These are phyloP conservation scores for Myrica gale DNA, from an alignment of 306 rosid genomes.

Conservation along the genomic window DNA sequence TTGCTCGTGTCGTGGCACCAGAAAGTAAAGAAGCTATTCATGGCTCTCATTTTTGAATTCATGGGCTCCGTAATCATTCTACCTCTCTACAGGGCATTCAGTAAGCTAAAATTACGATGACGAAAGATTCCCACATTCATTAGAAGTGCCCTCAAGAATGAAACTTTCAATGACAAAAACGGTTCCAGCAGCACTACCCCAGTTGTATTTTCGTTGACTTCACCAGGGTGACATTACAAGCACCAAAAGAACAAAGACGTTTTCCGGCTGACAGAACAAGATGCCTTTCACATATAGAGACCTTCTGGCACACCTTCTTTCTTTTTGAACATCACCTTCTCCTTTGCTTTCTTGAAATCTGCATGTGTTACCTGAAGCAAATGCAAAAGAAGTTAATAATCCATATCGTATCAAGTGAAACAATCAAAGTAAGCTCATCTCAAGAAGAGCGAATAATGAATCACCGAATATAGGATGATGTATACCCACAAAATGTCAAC, in stretches of 20 bases:
- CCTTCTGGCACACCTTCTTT: conserved; percentile 71
- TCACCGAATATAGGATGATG: background rate
- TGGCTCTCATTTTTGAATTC: too few species aligned
- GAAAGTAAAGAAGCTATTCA: too few species aligned
- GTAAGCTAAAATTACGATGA: too few species aligned
- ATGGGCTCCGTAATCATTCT: too few species aligned
- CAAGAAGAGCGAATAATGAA: background rate
- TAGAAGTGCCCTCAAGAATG: too few species aligned
- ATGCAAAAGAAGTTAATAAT: background rate
- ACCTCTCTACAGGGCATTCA: too few species aligned
- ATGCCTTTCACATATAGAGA: conserved; percentile 46
- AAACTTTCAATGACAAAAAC: too few species aligned
- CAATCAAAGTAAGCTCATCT: background rate
- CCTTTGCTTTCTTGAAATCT: conserved; percentile 64
- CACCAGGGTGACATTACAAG: too few species aligned
- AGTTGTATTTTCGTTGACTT: too few species aligned
- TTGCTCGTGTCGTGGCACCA: too few species aligned
- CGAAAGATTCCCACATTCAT: too few species aligned
- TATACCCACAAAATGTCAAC: background rate
- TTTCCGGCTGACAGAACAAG: background rate
- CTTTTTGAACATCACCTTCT: conserved; percentile 69
- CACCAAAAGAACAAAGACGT: background rate
- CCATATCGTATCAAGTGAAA: background rate
- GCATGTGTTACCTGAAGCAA: conserved; percentile 49
- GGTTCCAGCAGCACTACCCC: too few species aligned